Evolutionary conservation across 2,329 filamentous ascomycete species (phyloP), one percentile per base, ranked within the genome.

Genomic region (Saccharata proteae): DNA sequence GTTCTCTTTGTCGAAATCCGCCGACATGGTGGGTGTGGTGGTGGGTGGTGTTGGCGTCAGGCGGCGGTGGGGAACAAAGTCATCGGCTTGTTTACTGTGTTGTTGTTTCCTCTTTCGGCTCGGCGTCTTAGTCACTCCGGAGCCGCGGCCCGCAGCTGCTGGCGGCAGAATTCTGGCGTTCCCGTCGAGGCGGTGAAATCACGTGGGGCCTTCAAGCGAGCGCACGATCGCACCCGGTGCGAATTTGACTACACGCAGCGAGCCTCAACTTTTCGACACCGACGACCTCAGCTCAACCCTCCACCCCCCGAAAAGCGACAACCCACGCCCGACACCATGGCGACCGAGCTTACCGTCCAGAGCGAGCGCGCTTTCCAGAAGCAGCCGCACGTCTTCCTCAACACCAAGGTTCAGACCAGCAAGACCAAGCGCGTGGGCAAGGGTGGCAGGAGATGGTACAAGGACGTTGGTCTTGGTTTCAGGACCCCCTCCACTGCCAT

Each of bases 341-440:
- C 55, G 43, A 59, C 55, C 51, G 55, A 59, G 48, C 51, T 59
- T 45, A 59, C 55, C 66, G 90, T 98, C 69, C 90, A 98, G 80
- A 92, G 84, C 65, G 90, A 98, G 80, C 88, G 90, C 74, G 90
- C 90, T 76, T 98, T 82, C 83, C 90, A 96, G 71, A 98, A 98
- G 52, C 88, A 98, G 77, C 90, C 90, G 66, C 90, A 98, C 71
- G 93, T 98, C 76, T 98, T 96, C 83, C 77, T 82, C 59, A 94
- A 96, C 80, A 74, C 80, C 62, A 98, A 98, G 80, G 70, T 72
- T 65, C 84, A 85, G 74, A 68, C 77, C 61, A 79, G 81, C 68
- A 83, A 80, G 63, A 70, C 71, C 65, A 79, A 67, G 56, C 67
- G 78, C 64, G 80, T 80, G 55, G 85, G 85, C 65, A 92, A 93